Conservation (phyloP, 2,329 filamentous ascomycete species). For the Aurifilum marmelostoma region DNA sequence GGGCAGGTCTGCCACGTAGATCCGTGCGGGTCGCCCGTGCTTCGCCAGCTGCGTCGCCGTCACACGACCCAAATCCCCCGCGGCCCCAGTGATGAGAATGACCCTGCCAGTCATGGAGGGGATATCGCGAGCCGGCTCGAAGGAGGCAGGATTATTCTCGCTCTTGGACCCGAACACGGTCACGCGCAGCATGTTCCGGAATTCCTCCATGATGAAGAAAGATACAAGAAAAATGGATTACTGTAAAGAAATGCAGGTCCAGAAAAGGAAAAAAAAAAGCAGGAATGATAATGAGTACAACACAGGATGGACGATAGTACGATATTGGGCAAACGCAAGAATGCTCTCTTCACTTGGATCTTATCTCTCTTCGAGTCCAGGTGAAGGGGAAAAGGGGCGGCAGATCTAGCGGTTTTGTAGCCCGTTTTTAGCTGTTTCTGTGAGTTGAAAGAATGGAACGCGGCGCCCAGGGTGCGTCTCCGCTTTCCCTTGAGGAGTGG, state of each 20-base stretch:
- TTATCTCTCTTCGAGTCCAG: not conserved
- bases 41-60: slow-evolving; percentile 15
- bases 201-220: not conserved
- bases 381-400: not conserved
- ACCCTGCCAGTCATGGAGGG: slow-evolving; percentile 9
- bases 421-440: not conserved
- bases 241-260: not conserved
- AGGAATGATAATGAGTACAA: not conserved
- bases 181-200: slow-evolving; percentile 11
- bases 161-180: slow-evolving; percentile 12
- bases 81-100: slow-evolving; percentile 19
- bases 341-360: not conserved
- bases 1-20: slow-evolving; percentile 18
- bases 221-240: not conserved
- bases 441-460: not conserved
- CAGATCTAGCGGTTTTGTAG: not conserved
- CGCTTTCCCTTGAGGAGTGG: no score
- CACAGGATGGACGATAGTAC: no score
- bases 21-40: slow-evolving; percentile 5
- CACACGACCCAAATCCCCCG: slow-evolving; percentile 17
- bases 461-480: not conserved
- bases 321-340: not conserved
- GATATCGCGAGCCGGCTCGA: slow-evolving; percentile 13
- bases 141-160: not conserved
- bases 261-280: not conserved